Conservation (phyloP, 1,284 basidiomycete genomes). For the Tremellales sp. region DNA sequence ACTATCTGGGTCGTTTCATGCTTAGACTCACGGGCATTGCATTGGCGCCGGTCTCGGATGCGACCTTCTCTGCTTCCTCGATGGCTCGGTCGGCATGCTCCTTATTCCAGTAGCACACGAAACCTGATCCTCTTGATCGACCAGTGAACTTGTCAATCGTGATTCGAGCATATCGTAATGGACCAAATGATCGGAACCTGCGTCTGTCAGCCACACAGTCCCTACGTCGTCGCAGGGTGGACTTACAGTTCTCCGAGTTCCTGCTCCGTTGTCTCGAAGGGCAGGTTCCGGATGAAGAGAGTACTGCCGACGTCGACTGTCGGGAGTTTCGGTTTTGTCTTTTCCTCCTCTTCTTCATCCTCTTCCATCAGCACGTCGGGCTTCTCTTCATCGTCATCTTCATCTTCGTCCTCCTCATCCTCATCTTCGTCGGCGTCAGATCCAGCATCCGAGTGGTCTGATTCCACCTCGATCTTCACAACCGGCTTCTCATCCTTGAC, state of each 20-base stretch:
- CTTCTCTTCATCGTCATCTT: slow-evolving; percentile 43
- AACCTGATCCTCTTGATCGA: slow-evolving; percentile 89
- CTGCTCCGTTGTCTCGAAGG: slow-evolving; percentile 87
- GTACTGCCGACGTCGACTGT: slow-evolving; percentile 81
- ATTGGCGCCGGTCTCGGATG: slow-evolving; percentile 55
- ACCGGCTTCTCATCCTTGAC: slow-evolving; percentile 46
- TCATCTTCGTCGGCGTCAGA: slow-evolving; percentile 43
- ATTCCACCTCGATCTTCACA: slow-evolving; percentile 27
- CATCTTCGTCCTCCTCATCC: slow-evolving; percentile 40
- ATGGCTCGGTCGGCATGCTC: slow-evolving; percentile 84
- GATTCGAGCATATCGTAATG: slow-evolving; percentile 88
- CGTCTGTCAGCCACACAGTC: neutral
- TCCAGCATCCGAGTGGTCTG: slow-evolving; percentile 10
- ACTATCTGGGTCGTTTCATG: too few relatives aligned
- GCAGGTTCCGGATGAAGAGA: slow-evolving; percentile 90
- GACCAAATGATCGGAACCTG: slow-evolving; percentile 86
- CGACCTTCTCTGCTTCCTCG: slow-evolving; percentile 70
- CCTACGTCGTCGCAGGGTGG: neutral
- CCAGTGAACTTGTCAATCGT: slow-evolving; percentile 79
- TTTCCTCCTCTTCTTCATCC: slow-evolving; percentile 55
- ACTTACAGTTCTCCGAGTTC: slow-evolving; percentile 75
- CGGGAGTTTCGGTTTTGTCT: slow-evolving; percentile 67
- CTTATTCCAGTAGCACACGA: slow-evolving; percentile 95
- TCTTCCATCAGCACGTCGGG: slow-evolving; percentile 40
- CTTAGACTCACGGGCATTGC: slow-evolving; percentile 33